Percentiles rank a stretch among this genome's conserved stretches.
phyloP scores from a whole-genome alignment of 495 filamentous ascomycete species.

The Neurospora terricola region DNA sequence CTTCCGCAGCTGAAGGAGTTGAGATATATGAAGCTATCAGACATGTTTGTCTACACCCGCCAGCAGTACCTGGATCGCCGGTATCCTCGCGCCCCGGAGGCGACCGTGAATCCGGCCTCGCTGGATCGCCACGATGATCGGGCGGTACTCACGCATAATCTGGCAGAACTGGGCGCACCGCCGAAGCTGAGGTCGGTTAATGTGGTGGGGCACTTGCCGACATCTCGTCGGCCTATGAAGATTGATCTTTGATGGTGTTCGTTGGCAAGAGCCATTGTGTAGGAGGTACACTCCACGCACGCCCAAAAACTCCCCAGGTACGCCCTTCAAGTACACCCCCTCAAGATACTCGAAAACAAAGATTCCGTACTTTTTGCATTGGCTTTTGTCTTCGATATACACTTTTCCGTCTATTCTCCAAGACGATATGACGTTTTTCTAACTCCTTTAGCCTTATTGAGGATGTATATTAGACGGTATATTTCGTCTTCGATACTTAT shows the following conservation, averaged over 20 bases:
- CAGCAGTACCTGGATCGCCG: background rate
- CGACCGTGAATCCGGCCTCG: background rate
- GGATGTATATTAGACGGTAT: too few relatives aligned
- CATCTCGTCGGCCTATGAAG: background rate
- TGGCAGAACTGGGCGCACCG: background rate
- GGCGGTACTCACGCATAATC: background rate
- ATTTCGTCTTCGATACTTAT: too few relatives aligned
- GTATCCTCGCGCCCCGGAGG: background rate
- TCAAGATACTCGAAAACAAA: too few relatives aligned
- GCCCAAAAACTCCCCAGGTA: too few relatives aligned
- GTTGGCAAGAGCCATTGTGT: background rate
- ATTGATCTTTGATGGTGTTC: background rate
- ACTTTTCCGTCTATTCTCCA: too few relatives aligned
- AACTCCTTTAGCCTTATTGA: too few relatives aligned
- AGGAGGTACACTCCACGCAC: too few relatives aligned
- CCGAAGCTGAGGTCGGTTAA: background rate
- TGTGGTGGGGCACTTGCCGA: background rate
- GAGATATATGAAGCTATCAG: background rate
- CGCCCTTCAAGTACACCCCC: too few relatives aligned
- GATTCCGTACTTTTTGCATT: too few relatives aligned
- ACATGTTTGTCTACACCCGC: background rate
- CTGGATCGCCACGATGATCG: background rate
- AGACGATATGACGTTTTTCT: too few relatives aligned
- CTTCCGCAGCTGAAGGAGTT: background rate
- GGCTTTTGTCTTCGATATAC: too few relatives aligned